Conservation (phyloP, 1,284 basidiomycete genomes). For the Heterobasidion parviporum region DNA sequence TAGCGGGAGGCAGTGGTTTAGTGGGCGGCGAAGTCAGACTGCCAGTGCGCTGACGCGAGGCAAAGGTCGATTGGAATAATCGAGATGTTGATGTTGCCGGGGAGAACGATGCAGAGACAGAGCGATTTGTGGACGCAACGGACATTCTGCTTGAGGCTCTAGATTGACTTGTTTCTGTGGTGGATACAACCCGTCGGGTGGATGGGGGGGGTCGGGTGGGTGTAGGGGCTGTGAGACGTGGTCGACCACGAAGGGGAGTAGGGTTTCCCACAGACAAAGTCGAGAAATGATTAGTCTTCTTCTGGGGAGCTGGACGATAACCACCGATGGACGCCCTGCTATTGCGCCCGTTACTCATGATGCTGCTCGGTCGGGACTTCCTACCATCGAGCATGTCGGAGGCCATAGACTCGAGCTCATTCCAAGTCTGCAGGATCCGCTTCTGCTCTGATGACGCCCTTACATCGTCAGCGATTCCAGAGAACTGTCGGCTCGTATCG, state of each 20-base stretch:
- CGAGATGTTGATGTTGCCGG: constrained; percentile 22
- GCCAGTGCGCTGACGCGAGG: constrained; percentile 71
- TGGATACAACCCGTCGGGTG: constrained; percentile 3
- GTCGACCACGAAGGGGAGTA: constrained; percentile 33
- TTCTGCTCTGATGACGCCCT: constrained; percentile 50
- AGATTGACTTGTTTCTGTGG: constrained; percentile 17
- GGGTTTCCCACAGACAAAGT: constrained; percentile 36
- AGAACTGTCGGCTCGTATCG: constrained; percentile 32
- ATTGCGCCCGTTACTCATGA: constrained; percentile 44
- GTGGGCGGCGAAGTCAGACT: constrained; percentile 40
- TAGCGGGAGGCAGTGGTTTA: constrained; percentile 19
- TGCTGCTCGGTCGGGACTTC: constrained; percentile 58
- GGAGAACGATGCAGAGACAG: constrained; percentile 43
- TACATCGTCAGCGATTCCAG: constrained; percentile 40
- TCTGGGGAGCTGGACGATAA: constrained; percentile 16
- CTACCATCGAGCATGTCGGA: constrained; percentile 52
- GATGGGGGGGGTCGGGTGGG: constrained; percentile 14
- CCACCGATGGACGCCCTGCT: constrained; percentile 38
- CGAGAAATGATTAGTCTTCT: constrained; percentile 39
- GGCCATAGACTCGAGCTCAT: constrained; percentile 72
- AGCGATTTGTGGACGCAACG: constrained; percentile 36
- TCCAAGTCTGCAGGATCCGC: constrained; percentile 69
- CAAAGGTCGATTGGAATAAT: constrained; percentile 58
- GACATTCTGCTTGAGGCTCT: constrained; percentile 42
- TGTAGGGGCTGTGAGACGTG: neutral